phyloP scores from a whole-genome alignment of 352 stramenopile genomes.

The Pythium oligandrum region DNA sequence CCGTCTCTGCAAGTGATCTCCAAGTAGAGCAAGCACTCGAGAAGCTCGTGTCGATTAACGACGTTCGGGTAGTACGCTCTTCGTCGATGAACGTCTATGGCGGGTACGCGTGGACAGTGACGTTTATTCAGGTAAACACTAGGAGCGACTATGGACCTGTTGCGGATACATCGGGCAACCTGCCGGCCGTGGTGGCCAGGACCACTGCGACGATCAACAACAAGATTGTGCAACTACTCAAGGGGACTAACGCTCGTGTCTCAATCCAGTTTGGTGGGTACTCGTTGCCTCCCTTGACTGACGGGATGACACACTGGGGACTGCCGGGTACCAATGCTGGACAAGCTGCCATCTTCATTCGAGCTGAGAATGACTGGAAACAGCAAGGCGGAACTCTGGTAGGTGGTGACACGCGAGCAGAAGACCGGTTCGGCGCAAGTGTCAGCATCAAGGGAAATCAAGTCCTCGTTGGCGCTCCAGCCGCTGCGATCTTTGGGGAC shows the following conservation, averaged over 20 bases:
- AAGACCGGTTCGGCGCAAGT: constrained; percentile 72
- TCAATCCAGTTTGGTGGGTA: constrained; percentile 52
- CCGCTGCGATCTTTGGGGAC: constrained; percentile 61
- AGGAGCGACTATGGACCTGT: constrained; percentile 70
- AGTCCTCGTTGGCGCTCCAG: constrained; percentile 59
- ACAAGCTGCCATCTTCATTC: constrained; percentile 60
- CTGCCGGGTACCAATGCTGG: constrained; percentile 53
- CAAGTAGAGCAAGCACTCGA: constrained; percentile 55
- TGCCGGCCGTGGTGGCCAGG: constrained; percentile 56
- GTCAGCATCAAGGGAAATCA: constrained; percentile 52
- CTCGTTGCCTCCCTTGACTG: constrained; percentile 19
- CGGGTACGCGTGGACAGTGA: constrained; percentile 83
- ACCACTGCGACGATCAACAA: constrained; percentile 21
- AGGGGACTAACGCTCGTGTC: constrained; percentile 56
- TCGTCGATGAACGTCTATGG: constrained; percentile 66
- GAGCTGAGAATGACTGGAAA: constrained; percentile 67
- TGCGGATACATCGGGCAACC: constrained; percentile 55
- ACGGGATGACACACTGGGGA: constrained; percentile 41
- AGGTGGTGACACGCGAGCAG: constrained; percentile 48
- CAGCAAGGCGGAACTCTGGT: constrained; percentile 56
- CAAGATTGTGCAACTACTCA: constrained; percentile 24
- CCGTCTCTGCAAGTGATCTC: constrained; percentile 47
- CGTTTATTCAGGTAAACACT: constrained; percentile 75
- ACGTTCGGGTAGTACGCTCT: constrained; percentile 54
- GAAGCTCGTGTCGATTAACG: constrained; percentile 64